A percentile compares a stretch with the other conserved stretches of the same genome.
Conservation (phyloP, 2,329 filamentous ascomycete genomes). For the Pseudogymnoascus sp. region DNA sequence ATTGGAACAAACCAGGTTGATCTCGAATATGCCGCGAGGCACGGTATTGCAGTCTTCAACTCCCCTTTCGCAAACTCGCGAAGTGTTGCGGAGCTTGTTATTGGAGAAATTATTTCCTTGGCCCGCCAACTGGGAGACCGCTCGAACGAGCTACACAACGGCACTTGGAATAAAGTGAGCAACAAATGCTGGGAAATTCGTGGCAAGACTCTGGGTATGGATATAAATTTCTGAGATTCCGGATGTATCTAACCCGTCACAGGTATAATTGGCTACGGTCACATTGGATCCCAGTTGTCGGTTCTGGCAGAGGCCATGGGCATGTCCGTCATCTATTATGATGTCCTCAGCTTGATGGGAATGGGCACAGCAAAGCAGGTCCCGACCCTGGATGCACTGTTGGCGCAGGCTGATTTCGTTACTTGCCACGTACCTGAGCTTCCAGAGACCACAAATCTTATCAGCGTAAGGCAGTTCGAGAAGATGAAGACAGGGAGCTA, state of each 20-base stretch:
- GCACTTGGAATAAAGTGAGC: slow-evolving; percentile 97
- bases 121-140: slow-evolving; percentile 90
- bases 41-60: slow-evolving; percentile 96
- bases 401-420: slow-evolving; percentile 79
- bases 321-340: slow-evolving; percentile 96
- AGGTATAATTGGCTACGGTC: slow-evolving; percentile 92
- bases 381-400: slow-evolving; percentile 63
- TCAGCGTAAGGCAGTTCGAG: slow-evolving; percentile 67
- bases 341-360: slow-evolving; percentile 89
- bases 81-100: slow-evolving; percentile 92
- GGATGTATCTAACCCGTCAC: slow-evolving; percentile 11
- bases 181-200: slow-evolving; percentile 95
- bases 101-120: slow-evolving; percentile 83
- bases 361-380: slow-evolving; percentile 84
- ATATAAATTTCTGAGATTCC: slow-evolving; percentile 5
- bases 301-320: slow-evolving; percentile 96
- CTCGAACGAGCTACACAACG: slow-evolving; percentile 86
- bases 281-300: slow-evolving; percentile 92
- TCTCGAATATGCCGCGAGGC: slow-evolving; percentile 69
- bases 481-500: slow-evolving; percentile 92
- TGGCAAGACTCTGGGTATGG: slow-evolving; percentile 81
- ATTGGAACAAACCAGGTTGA: slow-evolving; percentile 97
- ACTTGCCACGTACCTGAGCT: slow-evolving; percentile 92
- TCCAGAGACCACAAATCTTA: slow-evolving; percentile 87
- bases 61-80: slow-evolving; percentile 97